Evolutionary conservation across 306 rosid genomes (phyloP).

Genomic region (Vigna mungo): DNA sequence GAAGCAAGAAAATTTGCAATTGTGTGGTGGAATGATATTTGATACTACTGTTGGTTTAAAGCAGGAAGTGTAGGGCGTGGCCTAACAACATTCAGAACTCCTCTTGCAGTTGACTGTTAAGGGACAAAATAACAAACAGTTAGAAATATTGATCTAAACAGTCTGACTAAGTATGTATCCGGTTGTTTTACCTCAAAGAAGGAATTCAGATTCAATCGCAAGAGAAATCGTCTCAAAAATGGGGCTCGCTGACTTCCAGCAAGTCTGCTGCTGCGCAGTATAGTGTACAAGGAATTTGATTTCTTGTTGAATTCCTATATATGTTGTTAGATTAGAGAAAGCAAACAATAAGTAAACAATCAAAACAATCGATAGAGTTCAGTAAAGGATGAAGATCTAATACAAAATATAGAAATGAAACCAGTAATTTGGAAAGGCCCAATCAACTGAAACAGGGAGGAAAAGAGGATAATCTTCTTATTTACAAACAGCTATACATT

Average conservation of each 20-base stretch:
- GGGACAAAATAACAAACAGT: slow-evolving; percentile 26
- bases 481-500: not conserved
- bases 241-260: slow-evolving; percentile 99
- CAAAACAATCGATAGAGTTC: slow-evolving; percentile 27
- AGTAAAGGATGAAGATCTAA: not conserved
- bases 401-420: not conserved
- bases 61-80: slow-evolving; percentile 76
- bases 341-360: slow-evolving; percentile 12
- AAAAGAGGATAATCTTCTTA: not conserved
- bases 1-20: slow-evolving; percentile 29
- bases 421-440: not conserved
- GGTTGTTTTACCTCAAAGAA: slow-evolving; percentile 79
- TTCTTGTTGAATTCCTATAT: slow-evolving; percentile 93
- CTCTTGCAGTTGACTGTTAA: slow-evolving; percentile 89
- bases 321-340: slow-evolving; percentile 26
- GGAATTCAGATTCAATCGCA: slow-evolving; percentile 88
- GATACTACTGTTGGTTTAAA: slow-evolving; percentile 64
- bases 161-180: slow-evolving; percentile 6
- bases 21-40: slow-evolving; percentile 7
- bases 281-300: slow-evolving; percentile 94
- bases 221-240: slow-evolving; percentile 85
- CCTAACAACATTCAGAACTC: slow-evolving; percentile 87
- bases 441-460: not conserved
- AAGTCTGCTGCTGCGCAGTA: slow-evolving; percentile 95
- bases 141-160: slow-evolving; percentile 17